These are phyloP conservation scores for Geoglossum cookeanum DNA, from an alignment of 2,329 filamentous ascomycete species.

Conservation along the genomic window DNA sequence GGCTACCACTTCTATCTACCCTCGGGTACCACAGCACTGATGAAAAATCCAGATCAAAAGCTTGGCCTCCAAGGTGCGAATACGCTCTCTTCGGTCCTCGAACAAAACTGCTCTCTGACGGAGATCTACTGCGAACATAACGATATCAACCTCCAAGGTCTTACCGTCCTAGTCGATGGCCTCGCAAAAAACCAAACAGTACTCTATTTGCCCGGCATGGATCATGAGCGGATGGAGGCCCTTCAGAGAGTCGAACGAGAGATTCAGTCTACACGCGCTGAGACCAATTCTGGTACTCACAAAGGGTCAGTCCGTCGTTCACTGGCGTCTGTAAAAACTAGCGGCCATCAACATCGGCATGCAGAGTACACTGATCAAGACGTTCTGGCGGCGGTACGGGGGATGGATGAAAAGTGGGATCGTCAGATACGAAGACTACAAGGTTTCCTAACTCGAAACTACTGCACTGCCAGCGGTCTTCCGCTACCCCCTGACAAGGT, in stretches of 20 bases:
- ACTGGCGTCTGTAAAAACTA: slow-evolving; percentile 3
- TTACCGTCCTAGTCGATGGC: slow-evolving; percentile 48
- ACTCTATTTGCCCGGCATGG: slow-evolving; percentile 42
- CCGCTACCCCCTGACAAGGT: slow-evolving; percentile 14
- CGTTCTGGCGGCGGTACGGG: slow-evolving; percentile 27
- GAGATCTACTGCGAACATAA: slow-evolving; percentile 56
- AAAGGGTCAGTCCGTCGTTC: slow-evolving; percentile 2
- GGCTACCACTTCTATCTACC: slow-evolving; percentile 5
- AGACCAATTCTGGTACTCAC: slow-evolving; percentile 10
- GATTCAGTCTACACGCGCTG: slow-evolving; percentile 31
- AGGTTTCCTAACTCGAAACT: slow-evolving; percentile 28
- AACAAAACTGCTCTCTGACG: slow-evolving; percentile 40
- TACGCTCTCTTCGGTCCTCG: slow-evolving; percentile 47
- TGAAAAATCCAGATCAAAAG: slow-evolving; percentile 32
- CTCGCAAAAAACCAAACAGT: slow-evolving; percentile 45
- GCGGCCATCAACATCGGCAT: slow-evolving; percentile 11
- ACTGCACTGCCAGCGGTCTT: slow-evolving; percentile 25
- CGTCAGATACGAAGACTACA: slow-evolving; percentile 27
- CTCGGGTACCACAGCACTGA: background rate
- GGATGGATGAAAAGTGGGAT: slow-evolving; percentile 31
- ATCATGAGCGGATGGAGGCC: slow-evolving; percentile 38
- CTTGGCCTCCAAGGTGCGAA: slow-evolving; percentile 50
- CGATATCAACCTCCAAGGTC: slow-evolving; percentile 49
- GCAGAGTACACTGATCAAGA: slow-evolving; percentile 24
- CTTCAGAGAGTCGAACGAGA: slow-evolving; percentile 39